Conservation (phyloP, 352 stramenopile genomes). For the Globisporangium camurandrum region DNA sequence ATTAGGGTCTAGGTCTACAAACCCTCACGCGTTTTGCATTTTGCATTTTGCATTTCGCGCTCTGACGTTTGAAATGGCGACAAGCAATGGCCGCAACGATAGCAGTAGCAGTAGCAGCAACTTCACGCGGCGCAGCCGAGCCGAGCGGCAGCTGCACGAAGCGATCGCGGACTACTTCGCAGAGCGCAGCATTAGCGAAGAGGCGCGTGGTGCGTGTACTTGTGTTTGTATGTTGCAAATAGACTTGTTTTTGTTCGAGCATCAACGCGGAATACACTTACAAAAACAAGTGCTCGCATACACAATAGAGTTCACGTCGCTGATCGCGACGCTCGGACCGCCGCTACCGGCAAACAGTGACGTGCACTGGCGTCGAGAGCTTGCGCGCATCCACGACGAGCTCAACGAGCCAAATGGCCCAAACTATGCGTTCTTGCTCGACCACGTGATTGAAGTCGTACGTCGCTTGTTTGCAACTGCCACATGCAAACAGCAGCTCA, state of each 20-base stretch:
- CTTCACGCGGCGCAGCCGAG: background rate
- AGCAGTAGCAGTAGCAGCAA: too few relatives aligned
- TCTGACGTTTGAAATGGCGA: background rate
- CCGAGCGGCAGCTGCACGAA: background rate
- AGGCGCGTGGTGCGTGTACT: background rate
- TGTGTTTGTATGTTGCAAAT: background rate
- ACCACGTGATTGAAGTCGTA: conserved; percentile 54
- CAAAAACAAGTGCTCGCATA: too few relatives aligned
- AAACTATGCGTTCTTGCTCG: conserved; percentile 60
- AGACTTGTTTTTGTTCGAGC: too few relatives aligned
- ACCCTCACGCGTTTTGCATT: background rate
- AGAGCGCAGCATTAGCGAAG: background rate
- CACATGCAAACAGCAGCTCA: background rate
- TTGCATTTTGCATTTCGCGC: background rate
- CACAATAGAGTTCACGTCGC: conserved; percentile 35
- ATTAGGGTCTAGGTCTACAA: background rate
- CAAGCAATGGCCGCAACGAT: background rate
- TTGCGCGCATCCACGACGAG: conserved; percentile 43
- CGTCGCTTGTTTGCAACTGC: background rate
- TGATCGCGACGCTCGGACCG: conserved; percentile 37
- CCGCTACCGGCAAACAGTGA: conserved; percentile 34
- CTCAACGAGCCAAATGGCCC: conserved; percentile 17
- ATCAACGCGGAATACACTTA: too few relatives aligned
- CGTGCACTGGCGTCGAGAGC: conserved; percentile 39
- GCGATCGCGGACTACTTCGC: conserved; percentile 9